Evolutionary conservation across 2,329 filamentous ascomycete species (phyloP), one percentile per base, ranked within the genome.

Genomic region (Talaromyces piceae): DNA sequence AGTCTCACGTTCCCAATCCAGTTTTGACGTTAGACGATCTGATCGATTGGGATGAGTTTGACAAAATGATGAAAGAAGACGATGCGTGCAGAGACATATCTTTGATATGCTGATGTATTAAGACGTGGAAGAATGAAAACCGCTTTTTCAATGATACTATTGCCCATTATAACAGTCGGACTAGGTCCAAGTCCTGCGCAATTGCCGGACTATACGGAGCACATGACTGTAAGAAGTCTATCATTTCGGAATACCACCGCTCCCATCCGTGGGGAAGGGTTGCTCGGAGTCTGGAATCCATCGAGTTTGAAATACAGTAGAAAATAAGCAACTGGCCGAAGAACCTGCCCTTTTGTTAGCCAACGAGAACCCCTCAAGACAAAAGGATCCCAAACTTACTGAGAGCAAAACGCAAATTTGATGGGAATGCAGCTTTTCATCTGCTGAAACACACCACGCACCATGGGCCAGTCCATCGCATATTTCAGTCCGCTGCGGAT

Each of bases 341-440:
- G 57, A 72, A 70, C 41, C 67, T 69, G 23, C 16, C 41, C 30
- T 20, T 18, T 37, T 9, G 5, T 37, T 9, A 37, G 33, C 12
- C 12, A 9, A 16, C 31, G 5, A 33, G 18, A 5, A 4, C 27
- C 27, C 27, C 27, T 18, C 9, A 9, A 31, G 2, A 6, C 5
- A 7, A 11, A 27, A 31, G 12, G 18, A 26, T 5, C 20, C n/a
- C 7, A 5, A 11, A 58, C 64, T 55, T 59, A 66, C 67, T 71
- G 62, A 16, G 68, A 65, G 47, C 69, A 70, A 58, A 72, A 70
- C 5, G 67, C 67, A 54, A 70, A 72, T 41, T 64, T 69, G 16
- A 72, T 66, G 16, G 69, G 69, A 41, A 71, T 69, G 44, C 69
- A 72, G 43, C 66, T 70, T 50, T 66, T 71, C 69, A 72, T 72